A percentile compares a stretch with the other conserved stretches of the same genome.
Evolutionary conservation across 106 monocot genomes (phyloP).

Genomic region (Hemerocallis citrina): DNA sequence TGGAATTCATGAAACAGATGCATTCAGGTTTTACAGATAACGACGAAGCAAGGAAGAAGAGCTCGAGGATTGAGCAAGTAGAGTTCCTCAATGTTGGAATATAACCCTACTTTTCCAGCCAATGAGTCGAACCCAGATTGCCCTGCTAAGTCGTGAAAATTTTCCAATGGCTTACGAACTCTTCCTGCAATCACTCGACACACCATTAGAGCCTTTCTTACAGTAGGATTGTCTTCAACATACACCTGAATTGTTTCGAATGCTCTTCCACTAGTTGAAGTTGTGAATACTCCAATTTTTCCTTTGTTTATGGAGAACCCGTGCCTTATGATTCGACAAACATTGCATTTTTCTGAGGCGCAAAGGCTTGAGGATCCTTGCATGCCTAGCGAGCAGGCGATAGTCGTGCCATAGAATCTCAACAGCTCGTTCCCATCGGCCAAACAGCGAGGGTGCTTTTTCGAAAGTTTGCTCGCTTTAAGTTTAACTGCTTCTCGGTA

Average conservation of each 20-base stretch:
- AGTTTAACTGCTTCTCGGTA: slow-evolving; percentile 72
- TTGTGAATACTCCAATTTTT: slow-evolving; percentile 76
- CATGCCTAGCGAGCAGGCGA: slow-evolving; percentile 66
- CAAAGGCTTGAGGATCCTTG: slow-evolving; percentile 67
- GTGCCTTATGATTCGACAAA: slow-evolving; percentile 63
- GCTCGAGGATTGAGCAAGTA: slow-evolving; percentile 78
- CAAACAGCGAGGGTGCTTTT: slow-evolving; percentile 94
- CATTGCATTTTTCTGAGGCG: slow-evolving; percentile 53
- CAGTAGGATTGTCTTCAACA: slow-evolving; percentile 20
- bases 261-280: slow-evolving; percentile 81
- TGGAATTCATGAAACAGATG: not conserved
- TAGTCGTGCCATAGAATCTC: slow-evolving; percentile 74
- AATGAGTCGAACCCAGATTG: slow-evolving; percentile 68
- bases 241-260: slow-evolving; percentile 49
- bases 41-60: slow-evolving; percentile 78
- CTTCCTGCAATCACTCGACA: slow-evolving; percentile 87
- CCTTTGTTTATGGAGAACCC: slow-evolving; percentile 66
- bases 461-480: slow-evolving; percentile 71
- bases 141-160: slow-evolving; percentile 45
- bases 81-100: slow-evolving; percentile 78
- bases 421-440: slow-evolving; percentile 94
- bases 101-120: slow-evolving; percentile 68
- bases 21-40: slow-evolving; percentile 60
- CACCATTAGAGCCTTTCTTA: slow-evolving; percentile 73
- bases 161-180: slow-evolving; percentile 79